Evolutionary conservation across 2,329 filamentous ascomycete species (phyloP).

Genomic region (Incumbomyces lentus): DNA sequence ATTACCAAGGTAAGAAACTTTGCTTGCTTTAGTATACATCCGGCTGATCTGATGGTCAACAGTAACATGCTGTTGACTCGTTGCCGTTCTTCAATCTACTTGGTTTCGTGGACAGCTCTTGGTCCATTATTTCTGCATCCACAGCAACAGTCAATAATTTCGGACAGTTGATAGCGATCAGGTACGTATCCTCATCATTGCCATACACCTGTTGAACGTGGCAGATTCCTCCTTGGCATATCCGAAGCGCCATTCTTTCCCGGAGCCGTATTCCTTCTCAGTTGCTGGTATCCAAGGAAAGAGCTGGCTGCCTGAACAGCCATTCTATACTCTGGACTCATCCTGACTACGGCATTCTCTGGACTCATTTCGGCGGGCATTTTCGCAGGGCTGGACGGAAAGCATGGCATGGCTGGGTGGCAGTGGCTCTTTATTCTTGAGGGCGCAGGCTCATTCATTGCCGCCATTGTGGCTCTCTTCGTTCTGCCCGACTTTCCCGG

Average conservation of each 20-base stretch:
- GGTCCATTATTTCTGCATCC: too few relatives aligned
- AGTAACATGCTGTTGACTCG: too few relatives aligned
- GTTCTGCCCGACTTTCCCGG: constrained; percentile 34
- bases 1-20: too few relatives aligned
- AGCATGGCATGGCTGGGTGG: constrained; percentile 47
- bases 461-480: constrained; percentile 32
- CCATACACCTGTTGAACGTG: too few relatives aligned
- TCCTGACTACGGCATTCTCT: constrained; percentile 53
- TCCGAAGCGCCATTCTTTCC: constrained; percentile 53
- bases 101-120: too few relatives aligned
- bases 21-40: too few relatives aligned
- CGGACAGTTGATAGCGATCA: too few relatives aligned
- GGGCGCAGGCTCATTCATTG: constrained; percentile 36
- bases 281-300: constrained; percentile 55
- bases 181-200: too few relatives aligned
- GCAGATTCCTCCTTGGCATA: constrained; percentile 53
- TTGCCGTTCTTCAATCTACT: too few relatives aligned
- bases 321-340: constrained; percentile 45
- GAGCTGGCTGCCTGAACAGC: constrained; percentile 49
- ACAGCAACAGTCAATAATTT: too few relatives aligned
- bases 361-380: constrained; percentile 50
- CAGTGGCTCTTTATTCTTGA: constrained; percentile 51
- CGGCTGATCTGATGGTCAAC: too few relatives aligned
- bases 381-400: constrained; percentile 50
- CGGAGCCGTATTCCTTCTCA: constrained; percentile 52